Base-by-base conservation (phyloP, 2,329 filamentous ascomycete species). In the Colletotrichum agaves region DNA sequence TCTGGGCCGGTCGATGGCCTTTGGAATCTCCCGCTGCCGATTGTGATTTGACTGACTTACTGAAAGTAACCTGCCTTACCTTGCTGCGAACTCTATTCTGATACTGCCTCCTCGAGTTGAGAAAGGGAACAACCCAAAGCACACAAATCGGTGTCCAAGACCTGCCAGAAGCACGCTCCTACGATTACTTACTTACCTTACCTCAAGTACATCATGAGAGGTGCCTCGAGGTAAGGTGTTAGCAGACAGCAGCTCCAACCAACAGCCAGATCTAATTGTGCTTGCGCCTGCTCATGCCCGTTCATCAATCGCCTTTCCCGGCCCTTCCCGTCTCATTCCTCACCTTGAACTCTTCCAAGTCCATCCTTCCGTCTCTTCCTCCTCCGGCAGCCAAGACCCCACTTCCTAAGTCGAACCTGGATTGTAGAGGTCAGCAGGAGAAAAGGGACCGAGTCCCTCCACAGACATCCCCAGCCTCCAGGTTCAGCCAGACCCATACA, bases 341-440 rank as follows among this genome's bases (percentile, higher is more conserved):
- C 8, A 19, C 17, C 19, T 47, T 10, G 19, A 8, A 21, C 17
- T 23, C 44, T 27, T 11, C 44, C 19, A 15, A 5, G 15, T 5
- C 15, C 41, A 17, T 44, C 41, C 17, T 37, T 19, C 33, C 33
- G 55, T 39, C 47, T 61, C 39, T 62, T 49, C 58, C 58, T 7
- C n/a, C 63, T 62, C 63, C 58, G 49, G 33, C 49, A 55, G 52
- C 61, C 44, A 63, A 63, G 61, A 37, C 43, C 44, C 35, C 53
- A 59, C 31, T 33, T 41, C 53, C n/a, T 15, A 37, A 37, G 35
- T 37, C 35, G 35, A 37, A 37, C 35, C 35, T 37, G 27, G 27
- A 27, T 4, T 27, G 35, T 13, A 37, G 35, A 37, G 13, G 35
- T 37, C 11, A 37, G 35, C 47, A 31, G 21, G 19, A 35, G 35